phyloP scores from a whole-genome alignment of 352 stramenopile species.

The Pythium periplocum region DNA sequence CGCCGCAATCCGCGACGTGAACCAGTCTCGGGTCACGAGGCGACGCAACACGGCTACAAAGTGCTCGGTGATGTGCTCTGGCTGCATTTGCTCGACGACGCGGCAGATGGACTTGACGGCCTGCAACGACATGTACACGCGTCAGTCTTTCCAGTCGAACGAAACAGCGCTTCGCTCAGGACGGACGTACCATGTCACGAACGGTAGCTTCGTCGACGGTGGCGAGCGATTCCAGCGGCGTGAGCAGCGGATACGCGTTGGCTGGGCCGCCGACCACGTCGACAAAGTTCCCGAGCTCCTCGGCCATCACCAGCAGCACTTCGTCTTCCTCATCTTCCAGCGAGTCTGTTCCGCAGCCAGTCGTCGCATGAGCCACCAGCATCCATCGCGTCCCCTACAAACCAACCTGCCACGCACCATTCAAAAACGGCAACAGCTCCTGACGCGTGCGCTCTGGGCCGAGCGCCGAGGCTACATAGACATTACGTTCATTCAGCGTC shows the following conservation, averaged over 20 bases:
- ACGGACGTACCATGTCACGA: conserved; percentile 68
- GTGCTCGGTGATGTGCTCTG: conserved; percentile 82
- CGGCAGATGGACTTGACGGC: conserved; percentile 87
- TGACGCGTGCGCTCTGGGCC: conserved; percentile 86
- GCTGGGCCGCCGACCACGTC: conserved; percentile 88
- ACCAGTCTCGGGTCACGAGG: conserved; percentile 95
- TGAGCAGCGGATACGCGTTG: conserved; percentile 89
- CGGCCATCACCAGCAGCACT: conserved; percentile 92
- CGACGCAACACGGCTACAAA: conserved; percentile 92
- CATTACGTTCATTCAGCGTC: background rate
- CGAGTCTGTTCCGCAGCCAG: conserved; percentile 66
- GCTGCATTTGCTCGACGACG: conserved; percentile 84
- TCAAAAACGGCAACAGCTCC: conserved; percentile 98
- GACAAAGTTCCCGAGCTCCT: conserved; percentile 88
- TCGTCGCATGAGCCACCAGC: background rate
- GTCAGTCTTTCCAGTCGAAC: background rate
- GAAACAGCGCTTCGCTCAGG: background rate
- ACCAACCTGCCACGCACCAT: conserved; percentile 39
- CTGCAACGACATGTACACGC: conserved; percentile 10
- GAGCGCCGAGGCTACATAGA: conserved; percentile 71
- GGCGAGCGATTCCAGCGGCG: conserved; percentile 91
- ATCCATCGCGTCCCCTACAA: background rate
- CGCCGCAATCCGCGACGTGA: conserved; percentile 82
- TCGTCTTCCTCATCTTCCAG: conserved; percentile 97
- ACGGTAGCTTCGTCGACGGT: conserved; percentile 95